Evolutionary conservation across 2,329 filamentous ascomycete species (phyloP).

Genomic region (Alternaria incomplexa): DNA sequence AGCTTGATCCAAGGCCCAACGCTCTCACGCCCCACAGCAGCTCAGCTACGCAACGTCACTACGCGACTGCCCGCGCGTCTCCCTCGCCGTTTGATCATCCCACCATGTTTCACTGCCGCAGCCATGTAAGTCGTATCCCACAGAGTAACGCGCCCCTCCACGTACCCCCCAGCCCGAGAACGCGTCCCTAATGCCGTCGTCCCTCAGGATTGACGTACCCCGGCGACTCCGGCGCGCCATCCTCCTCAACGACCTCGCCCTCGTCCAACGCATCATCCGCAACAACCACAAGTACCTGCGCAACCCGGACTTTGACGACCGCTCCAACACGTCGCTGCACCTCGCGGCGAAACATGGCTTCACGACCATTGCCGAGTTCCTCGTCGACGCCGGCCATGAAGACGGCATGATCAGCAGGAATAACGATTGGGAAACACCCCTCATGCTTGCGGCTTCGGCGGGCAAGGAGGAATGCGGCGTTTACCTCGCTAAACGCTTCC

Average conservation of each 20-base stretch:
- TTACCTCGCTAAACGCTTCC: slow-evolving; percentile 69
- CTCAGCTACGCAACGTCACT: slow-evolving; percentile 11
- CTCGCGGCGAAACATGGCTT: slow-evolving; percentile 77
- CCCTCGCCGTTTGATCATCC: slow-evolving; percentile 7
- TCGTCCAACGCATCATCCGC: slow-evolving; percentile 77
- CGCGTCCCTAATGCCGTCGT: neutral
- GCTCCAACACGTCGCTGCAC: slow-evolving; percentile 85
- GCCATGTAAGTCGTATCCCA: slow-evolving; percentile 28
- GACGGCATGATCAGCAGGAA: slow-evolving; percentile 77
- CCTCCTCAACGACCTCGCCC: slow-evolving; percentile 72
- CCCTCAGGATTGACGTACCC: slow-evolving; percentile 73
- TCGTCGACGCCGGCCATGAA: slow-evolving; percentile 79
- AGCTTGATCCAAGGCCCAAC: slow-evolving; percentile 14
- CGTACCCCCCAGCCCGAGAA: neutral
- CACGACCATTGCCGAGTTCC: slow-evolving; percentile 69
- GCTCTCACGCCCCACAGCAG: slow-evolving; percentile 15
- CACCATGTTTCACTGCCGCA: slow-evolving; percentile 31
- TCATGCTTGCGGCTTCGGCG: slow-evolving; percentile 76
- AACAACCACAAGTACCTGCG: slow-evolving; percentile 74
- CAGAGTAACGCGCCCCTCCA: neutral
- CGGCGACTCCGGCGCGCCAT: slow-evolving; percentile 83
- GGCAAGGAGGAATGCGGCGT: slow-evolving; percentile 78
- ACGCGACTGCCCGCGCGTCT: neutral
- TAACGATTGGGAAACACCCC: slow-evolving; percentile 77
- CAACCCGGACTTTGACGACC: slow-evolving; percentile 77